phyloP scores from a whole-genome alignment of 2,329 filamentous ascomycete genomes.

The Emmonsiellopsis sp. region DNA sequence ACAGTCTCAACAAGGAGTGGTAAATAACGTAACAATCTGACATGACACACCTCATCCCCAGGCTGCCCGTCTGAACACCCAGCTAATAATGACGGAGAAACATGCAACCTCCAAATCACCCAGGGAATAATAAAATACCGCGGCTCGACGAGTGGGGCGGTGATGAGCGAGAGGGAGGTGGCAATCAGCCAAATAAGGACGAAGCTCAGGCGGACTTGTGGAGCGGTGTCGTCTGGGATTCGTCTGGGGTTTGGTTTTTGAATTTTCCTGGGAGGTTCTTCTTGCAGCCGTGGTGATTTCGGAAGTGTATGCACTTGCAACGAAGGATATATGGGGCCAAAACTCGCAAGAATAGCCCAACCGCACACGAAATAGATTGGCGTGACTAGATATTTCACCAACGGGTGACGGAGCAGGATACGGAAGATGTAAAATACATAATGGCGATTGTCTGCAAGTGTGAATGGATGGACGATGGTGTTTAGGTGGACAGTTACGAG shows the following conservation, averaged over 20 bases:
- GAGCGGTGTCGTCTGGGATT: slow-evolving; percentile 8
- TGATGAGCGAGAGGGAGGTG: slow-evolving; percentile 68
- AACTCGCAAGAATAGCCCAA: slow-evolving; percentile 56
- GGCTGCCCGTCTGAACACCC: background rate
- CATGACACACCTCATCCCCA: background rate
- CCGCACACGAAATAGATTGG: slow-evolving; percentile 61
- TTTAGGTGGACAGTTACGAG: slow-evolving; percentile 60
- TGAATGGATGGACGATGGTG: slow-evolving; percentile 92
- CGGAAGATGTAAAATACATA: slow-evolving; percentile 97
- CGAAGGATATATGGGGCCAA: slow-evolving; percentile 33
- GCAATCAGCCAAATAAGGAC: slow-evolving; percentile 56
- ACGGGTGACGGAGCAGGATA: slow-evolving; percentile 60
- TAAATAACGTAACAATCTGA: slow-evolving; percentile 5
- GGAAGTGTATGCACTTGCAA: background rate
- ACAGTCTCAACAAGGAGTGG: slow-evolving; percentile 41
- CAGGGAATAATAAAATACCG: slow-evolving; percentile 94
- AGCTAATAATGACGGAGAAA: slow-evolving; percentile 41
- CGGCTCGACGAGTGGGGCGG: slow-evolving; percentile 86
- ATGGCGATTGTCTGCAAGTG: slow-evolving; percentile 89
- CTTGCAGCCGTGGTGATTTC: background rate
- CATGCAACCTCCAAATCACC: slow-evolving; percentile 80
- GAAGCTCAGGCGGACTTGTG: slow-evolving; percentile 39
- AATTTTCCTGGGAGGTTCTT: slow-evolving; percentile 8
- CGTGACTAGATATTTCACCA: slow-evolving; percentile 57
- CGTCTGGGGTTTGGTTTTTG: background rate